Conservation (phyloP, 306 rosid genomes). For the Acacia crassicarpa region DNA sequence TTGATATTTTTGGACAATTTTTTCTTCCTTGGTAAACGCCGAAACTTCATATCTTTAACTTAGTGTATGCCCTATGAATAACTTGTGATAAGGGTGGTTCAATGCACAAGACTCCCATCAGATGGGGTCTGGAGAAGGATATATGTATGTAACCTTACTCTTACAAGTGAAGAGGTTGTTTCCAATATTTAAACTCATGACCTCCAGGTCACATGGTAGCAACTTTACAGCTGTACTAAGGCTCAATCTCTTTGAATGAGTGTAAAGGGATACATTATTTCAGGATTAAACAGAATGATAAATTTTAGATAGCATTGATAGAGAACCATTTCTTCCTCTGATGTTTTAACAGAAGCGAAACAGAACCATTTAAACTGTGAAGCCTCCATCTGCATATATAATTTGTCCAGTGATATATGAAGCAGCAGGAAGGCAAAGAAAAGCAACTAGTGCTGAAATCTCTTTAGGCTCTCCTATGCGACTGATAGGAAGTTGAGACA, state of each 20-base stretch:
- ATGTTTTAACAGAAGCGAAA: not conserved
- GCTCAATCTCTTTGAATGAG: no score
- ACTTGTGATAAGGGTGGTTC: not conserved
- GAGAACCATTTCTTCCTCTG: not conserved
- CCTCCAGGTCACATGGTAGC: no score
- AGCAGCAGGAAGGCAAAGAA: slow-evolving; percentile 6
- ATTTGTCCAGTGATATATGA: slow-evolving; percentile 47
- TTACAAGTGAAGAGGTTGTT: rapidly evolving
- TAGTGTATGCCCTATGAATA: no score
- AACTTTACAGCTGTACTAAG: rapidly evolving
- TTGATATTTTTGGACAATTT: not conserved
- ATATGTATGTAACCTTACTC: no score
- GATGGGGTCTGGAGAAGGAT: no score
- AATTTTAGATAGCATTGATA: not conserved
- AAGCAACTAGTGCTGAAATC: not conserved
- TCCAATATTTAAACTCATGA: no score
- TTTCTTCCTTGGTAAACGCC: not conserved
- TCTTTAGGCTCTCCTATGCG: slow-evolving; percentile 18
- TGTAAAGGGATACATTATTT: not conserved
- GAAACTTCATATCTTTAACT: no score
- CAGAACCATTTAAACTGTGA: slow-evolving; percentile 23
- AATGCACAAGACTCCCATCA: no score
- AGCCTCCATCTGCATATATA: slow-evolving; percentile 57
- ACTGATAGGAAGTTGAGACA: slow-evolving; percentile 29
- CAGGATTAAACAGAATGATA: not conserved